A percentile compares a stretch with the other conserved stretches of the same genome.
phyloP scores from a whole-genome alignment of 2,329 filamentous ascomycete species.

The Periconia sp. region DNA sequence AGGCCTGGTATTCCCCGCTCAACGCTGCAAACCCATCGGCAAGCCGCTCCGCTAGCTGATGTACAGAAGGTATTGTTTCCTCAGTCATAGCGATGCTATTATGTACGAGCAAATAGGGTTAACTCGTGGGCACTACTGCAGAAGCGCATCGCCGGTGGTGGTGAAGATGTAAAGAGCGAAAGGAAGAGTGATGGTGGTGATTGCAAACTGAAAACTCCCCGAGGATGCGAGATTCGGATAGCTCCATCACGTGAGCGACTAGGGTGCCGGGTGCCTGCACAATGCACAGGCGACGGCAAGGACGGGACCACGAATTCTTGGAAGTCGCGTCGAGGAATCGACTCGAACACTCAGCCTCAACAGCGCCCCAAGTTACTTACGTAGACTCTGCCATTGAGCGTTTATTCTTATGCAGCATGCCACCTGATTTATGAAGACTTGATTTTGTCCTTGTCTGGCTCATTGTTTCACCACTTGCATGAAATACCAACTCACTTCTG shows the following conservation, averaged over 20 bases:
- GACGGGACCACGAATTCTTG: conserved; percentile 18
- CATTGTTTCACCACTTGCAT: neutral
- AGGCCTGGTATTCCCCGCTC: conserved; percentile 50
- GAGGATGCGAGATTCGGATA: neutral
- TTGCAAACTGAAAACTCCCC: neutral
- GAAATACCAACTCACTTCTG: neutral
- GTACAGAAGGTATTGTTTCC: conserved; percentile 22
- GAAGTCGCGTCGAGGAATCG: conserved; percentile 22
- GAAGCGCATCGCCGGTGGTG: neutral
- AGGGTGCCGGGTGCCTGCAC: no score
- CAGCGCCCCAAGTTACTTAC: conserved; percentile 25
- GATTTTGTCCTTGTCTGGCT: conserved; percentile 1
- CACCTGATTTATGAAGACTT: conserved; percentile 24
- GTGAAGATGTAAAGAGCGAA: conserved; percentile 6
- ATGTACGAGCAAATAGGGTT: neutral
- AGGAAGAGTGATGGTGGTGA: neutral
- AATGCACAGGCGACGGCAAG: neutral
- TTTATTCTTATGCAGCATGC: conserved; percentile 31
- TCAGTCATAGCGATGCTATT: conserved; percentile 25
- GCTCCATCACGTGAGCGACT: neutral
- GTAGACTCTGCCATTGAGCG: conserved; percentile 30
- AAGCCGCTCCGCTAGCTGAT: conserved; percentile 45
- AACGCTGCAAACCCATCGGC: conserved; percentile 51
- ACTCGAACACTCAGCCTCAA: conserved; percentile 29
- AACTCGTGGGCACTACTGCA: neutral